Evolutionary conservation across 345 rosid species (phyloP).

Genomic region (Boechera divaricarpa): DNA sequence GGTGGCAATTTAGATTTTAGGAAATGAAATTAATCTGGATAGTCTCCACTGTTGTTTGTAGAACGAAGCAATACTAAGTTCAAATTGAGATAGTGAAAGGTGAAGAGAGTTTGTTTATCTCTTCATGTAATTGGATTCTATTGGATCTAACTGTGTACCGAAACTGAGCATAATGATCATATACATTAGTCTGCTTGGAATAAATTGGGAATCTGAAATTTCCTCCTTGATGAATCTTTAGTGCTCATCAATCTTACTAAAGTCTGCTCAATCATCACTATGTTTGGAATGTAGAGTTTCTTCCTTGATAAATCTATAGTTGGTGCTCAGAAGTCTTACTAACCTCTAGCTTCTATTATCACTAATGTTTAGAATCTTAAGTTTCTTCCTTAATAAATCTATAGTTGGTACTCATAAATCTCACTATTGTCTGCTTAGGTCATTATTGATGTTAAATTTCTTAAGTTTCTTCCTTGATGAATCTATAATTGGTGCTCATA

Average conservation of each 20-base stretch:
- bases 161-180: neutral
- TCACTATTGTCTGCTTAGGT: neutral
- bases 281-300: neutral
- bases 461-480: neutral
- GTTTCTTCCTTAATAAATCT: neutral
- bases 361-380: neutral
- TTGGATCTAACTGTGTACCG: neutral
- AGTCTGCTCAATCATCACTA: neutral
- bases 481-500: neutral
- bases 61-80: neutral
- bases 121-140: neutral
- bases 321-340: neutral
- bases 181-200: neutral
- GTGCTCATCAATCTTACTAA: neutral
- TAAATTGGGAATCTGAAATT: neutral
- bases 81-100: neutral
- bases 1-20: neutral
- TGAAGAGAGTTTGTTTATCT: neutral
- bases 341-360: neutral
- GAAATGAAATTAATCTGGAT: neutral
- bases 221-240: neutral
- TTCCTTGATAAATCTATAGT: neutral
- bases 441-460: neutral
- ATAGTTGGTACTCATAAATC: neutral
- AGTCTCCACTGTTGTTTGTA: neutral